Conservation (phyloP, 305 asterid genomes). For the Solanum chacoense region DNA sequence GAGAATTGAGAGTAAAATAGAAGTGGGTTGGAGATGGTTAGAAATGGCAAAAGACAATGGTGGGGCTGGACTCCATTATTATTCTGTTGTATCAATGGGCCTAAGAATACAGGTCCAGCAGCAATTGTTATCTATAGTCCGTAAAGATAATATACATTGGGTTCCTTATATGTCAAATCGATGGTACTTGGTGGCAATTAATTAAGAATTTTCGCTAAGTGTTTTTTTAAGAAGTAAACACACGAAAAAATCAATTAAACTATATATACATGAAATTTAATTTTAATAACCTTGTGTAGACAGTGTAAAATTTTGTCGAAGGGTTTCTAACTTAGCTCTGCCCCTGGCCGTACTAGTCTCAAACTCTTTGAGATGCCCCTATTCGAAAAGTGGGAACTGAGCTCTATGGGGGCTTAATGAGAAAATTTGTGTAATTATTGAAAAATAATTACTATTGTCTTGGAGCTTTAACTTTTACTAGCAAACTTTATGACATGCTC, state of each 20-base stretch:
- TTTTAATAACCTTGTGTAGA: neutral
- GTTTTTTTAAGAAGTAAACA: neutral
- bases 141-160: neutral
- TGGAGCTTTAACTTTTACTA: neutral
- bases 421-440: neutral
- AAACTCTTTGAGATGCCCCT: neutral
- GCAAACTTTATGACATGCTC: neutral
- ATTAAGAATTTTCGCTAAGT: neutral
- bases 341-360: neutral
- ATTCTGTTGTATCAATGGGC: neutral
- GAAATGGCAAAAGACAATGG: neutral
- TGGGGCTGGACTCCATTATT: neutral
- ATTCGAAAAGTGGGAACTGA: neutral
- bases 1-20: too few relatives aligned
- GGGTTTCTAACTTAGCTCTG: neutral
- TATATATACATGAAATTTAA: neutral
- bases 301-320: neutral
- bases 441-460: neutral
- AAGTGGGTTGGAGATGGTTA: too few relatives aligned
- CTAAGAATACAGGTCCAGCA: neutral
- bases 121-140: neutral
- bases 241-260: neutral
- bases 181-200: neutral
- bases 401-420: neutral
- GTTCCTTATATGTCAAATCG: neutral